These are phyloP conservation scores for Ambrosiella cleistominuta DNA, from an alignment of 2,329 filamentous ascomycete genomes.

Conservation along the genomic window DNA sequence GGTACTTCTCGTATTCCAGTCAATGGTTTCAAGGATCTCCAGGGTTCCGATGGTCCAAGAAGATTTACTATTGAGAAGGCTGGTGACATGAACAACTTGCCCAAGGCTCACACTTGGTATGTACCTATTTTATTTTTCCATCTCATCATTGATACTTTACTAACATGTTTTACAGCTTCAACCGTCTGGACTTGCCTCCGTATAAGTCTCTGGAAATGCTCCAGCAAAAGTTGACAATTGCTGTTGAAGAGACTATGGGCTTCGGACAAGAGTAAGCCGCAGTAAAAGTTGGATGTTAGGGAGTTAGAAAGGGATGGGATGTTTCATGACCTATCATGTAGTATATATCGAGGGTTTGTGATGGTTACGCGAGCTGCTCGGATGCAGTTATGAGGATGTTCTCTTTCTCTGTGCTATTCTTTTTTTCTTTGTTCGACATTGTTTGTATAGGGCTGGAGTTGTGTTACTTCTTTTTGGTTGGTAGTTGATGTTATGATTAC, in stretches of 20 bases:
- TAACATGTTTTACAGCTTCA: conserved; percentile 48
- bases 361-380: neutral
- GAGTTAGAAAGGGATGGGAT: neutral
- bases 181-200: conserved; percentile 82
- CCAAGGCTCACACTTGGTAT: conserved; percentile 96
- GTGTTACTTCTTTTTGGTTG: neutral
- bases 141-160: conserved; percentile 6
- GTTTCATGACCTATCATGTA: neutral
- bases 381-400: neutral
- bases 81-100: conserved; percentile 74
- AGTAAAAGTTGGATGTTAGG: neutral
- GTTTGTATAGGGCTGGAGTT: neutral
- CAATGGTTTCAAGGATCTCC: conserved; percentile 97
- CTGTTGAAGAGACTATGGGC: conserved; percentile 95
- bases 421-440: conserved; percentile 9
- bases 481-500: conserved; percentile 1
- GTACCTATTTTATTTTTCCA: conserved; percentile 20
- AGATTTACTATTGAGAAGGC: conserved; percentile 97
- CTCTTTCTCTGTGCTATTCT: conserved; percentile 5
- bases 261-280: conserved; percentile 78
- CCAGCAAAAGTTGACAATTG: conserved; percentile 81
- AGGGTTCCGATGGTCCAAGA: conserved; percentile 87
- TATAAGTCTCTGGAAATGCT: conserved; percentile 81
- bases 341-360: neutral
- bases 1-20: conserved; percentile 95